Evolutionary conservation across 805 yeast genomes (phyloP), one percentile per base, ranked within the genome.

Genomic region (Zygosaccharomyces pseudorouxii): DNA sequence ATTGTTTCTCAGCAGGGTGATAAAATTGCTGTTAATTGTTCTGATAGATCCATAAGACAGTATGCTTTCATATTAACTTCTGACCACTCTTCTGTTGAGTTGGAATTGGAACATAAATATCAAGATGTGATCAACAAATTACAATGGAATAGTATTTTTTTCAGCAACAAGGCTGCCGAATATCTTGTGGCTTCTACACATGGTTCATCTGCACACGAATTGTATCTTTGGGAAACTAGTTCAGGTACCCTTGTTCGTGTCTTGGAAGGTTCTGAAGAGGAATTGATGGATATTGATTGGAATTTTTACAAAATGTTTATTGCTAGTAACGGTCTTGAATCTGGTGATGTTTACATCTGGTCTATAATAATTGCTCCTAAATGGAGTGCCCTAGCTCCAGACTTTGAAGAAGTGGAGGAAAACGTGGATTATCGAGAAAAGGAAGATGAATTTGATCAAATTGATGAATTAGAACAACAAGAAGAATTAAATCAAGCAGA

Each of bases 361-460:
- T 78, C 84, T 43, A 77, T 87, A 8, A 78, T 78, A 35, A 79
- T 86, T 18, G 95, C 96, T 0, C 97, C 89, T 58, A 86, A 87
- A 68, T 90, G 98, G 98, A 85, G 95, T 65, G 95, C 97, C 0
- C 71, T 90, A 57, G 97, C 97, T 0, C 97, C 97, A 0, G 98
- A 92, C 65, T 90, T 92, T 63, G 95, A 86, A 42, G 97, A 90
- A 65, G 83, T 90, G 38, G 97, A 90, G 61, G 96, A 89, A 59
- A 92, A 89, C 60, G 84, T 87, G 8, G 89, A 86, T 49, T 90
- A 92, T 62, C 80, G 81, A 55, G 98, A 90, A 61, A 76, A 77
- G 51, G 98, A 90, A 65, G 95, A 89, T 63, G 98, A 90, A 67
- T 90, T 90, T 66, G 97, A 90, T 63, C 76, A 85, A 20, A 78